phyloP scores from a whole-genome alignment of 1,139 yeast species.

The Yamadazyma sp. region DNA sequence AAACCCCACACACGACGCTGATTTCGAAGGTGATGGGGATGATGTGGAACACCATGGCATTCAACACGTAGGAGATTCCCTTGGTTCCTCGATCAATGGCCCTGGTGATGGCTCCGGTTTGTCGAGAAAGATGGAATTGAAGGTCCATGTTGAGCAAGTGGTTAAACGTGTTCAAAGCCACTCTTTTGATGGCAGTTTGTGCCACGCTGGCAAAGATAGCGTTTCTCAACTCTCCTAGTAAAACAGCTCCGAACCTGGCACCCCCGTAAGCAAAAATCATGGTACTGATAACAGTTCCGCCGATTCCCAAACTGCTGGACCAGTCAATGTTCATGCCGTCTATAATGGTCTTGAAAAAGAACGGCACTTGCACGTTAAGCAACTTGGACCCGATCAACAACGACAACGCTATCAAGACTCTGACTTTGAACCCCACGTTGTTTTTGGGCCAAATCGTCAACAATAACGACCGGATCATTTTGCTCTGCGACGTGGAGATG shows the following conservation, averaged over 20 bases:
- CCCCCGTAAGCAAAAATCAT: conserved; percentile 88
- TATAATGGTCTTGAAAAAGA: conserved; percentile 83
- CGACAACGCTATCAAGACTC: conserved; percentile 76
- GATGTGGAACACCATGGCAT: conserved; percentile 96
- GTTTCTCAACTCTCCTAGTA: conserved; percentile 91
- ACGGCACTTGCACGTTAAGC: conserved; percentile 93
- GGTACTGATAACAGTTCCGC: conserved; percentile 64
- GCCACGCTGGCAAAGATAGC: conserved; percentile 96
- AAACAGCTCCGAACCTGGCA: conserved; percentile 90
- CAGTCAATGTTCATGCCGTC: conserved; percentile 94
- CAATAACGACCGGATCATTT: conserved; percentile 61
- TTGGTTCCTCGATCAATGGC: conserved; percentile 98
- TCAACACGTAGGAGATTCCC: conserved; percentile 89
- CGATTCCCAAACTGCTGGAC: conserved; percentile 61
- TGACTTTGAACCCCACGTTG: conserved; percentile 63
- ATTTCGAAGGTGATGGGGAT: conserved; percentile 92
- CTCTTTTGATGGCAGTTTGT: conserved; percentile 88
- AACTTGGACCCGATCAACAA: conserved; percentile 78
- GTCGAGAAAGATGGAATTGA: conserved; percentile 85
- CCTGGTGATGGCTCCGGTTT: conserved; percentile 93
- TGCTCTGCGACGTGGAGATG: conserved; percentile 51
- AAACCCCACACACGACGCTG: conserved; percentile 86
- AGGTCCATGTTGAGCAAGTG: conserved; percentile 84
- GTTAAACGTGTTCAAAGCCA: conserved; percentile 82
- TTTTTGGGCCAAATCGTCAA: conserved; percentile 89